These are phyloP conservation scores for Phytopythium sindhum DNA, from an alignment of 352 stramenopile genomes.

Conservation along the genomic window DNA sequence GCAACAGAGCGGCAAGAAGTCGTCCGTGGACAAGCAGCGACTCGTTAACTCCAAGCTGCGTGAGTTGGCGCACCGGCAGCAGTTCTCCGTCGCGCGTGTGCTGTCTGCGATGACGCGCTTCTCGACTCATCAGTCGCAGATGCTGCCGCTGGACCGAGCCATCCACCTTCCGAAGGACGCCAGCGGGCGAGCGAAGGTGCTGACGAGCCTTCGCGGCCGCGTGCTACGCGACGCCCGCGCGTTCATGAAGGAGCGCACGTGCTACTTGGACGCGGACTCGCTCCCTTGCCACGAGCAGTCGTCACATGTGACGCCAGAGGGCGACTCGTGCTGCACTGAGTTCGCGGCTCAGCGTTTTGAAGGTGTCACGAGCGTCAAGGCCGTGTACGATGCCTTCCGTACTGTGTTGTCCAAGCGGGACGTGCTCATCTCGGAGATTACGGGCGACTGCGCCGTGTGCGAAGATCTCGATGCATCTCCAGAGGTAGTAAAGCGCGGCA, in stretches of 20 bases:
- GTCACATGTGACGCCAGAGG: constrained; percentile 5
- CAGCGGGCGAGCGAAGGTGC: constrained; percentile 10
- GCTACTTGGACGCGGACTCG: constrained; percentile 12
- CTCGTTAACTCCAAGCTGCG: constrained; percentile 29
- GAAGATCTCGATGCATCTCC: constrained; percentile 14
- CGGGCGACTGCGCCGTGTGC: constrained; percentile 11
- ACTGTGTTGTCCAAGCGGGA: background rate
- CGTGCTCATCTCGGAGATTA: constrained; percentile 5
- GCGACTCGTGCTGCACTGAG: constrained; percentile 1
- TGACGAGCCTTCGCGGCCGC: constrained; percentile 10
- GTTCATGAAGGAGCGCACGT: constrained; percentile 25
- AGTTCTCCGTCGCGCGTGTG: constrained; percentile 18
- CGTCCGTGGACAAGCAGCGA: constrained; percentile 26
- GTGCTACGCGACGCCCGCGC: constrained; percentile 21
- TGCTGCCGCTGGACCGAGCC: constrained; percentile 23
- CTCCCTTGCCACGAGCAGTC: constrained; percentile 3
- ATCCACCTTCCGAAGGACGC: constrained; percentile 20
- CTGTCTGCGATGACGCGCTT: constrained; percentile 19
- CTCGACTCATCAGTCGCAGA: constrained; percentile 3
- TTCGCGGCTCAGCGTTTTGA: background rate
- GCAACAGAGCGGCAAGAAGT: constrained; percentile 19
- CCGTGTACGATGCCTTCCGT: constrained; percentile 1
- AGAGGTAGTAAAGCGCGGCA: constrained; percentile 9
- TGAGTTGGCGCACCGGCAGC: constrained; percentile 16
- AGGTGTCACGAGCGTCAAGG: background rate